Percentiles rank a stretch among this genome's conserved stretches.
Evolutionary conservation across 768 basidiomycete genomes (phyloP).

Genomic region (Phanerochaete carnosa): DNA sequence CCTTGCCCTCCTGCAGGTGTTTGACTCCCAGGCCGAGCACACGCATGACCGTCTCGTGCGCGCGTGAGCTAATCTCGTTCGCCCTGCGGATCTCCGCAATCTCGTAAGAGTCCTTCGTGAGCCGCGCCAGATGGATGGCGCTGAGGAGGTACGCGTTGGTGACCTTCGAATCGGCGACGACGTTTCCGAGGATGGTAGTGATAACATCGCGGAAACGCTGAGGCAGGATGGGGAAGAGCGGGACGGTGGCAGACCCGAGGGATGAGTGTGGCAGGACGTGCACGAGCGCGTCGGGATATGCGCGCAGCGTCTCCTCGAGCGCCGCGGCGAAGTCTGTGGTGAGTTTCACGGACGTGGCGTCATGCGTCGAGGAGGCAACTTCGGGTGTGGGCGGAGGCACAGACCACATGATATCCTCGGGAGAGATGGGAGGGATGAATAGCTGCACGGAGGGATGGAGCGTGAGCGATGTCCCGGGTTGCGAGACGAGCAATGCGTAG

Average conservation of each 20-base stretch:
- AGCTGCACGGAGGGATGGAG: constrained; percentile 49
- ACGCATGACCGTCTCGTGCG: constrained; percentile 91
- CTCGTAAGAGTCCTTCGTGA: constrained; percentile 76
- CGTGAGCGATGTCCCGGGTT: constrained; percentile 44
- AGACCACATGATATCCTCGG: constrained; percentile 84
- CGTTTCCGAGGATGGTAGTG: constrained; percentile 26
- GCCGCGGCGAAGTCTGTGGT: constrained; percentile 40
- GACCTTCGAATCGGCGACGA: constrained; percentile 33
- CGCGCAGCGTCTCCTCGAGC: constrained; percentile 44
- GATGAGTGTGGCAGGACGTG: constrained; percentile 60
- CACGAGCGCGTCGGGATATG: constrained; percentile 52
- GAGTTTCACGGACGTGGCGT: constrained; percentile 60
- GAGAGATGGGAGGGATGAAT: constrained; percentile 75
- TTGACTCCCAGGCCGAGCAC: constrained; percentile 76
- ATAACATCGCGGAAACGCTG: constrained; percentile 28
- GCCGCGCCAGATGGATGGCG: constrained; percentile 77
- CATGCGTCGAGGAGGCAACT: constrained; percentile 50
- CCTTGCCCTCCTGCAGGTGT: constrained; percentile 27
- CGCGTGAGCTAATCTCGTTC: constrained; percentile 81
- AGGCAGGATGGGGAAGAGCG: constrained; percentile 51
- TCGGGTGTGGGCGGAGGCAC: constrained; percentile 73
- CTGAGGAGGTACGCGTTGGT: constrained; percentile 65
- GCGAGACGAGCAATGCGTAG: constrained; percentile 58
- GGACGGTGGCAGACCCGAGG: constrained; percentile 2
- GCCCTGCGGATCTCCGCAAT: constrained; percentile 73